Evolutionary conservation across 257 asterid genomes (phyloP), one percentile per base, ranked within the genome.

Genomic region (Forsythia suspensa): DNA sequence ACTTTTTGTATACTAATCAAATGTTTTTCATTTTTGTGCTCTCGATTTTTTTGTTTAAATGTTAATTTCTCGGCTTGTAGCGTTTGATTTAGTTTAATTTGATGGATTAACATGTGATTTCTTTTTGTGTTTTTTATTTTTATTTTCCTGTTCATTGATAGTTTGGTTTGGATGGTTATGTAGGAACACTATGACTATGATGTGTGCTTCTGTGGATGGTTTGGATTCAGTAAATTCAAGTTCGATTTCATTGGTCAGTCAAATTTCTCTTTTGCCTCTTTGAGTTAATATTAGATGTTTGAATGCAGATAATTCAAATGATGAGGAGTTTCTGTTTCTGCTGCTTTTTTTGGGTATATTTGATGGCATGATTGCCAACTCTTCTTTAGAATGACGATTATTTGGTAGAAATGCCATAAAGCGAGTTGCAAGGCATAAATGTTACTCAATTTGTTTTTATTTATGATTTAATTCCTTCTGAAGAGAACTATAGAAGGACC

Each of bases 141-240:
- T 21, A 21, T 63, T 21, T 63, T 63, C 34, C 2, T 8, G 39
- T 63, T 63, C 70, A 63, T 63, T 38, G 37, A 24, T 21, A 24
- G 70, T 63, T 16, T 81, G 80, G 65, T 51, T 80, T 77, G 63
- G 29, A 77, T 88, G 75, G 46, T 74, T 76, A 11, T 85, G 77
- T 80, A 91, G 98, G 93, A 82, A 71, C 85, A 71, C 86, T 68
- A 29, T 41, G 85, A 71, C 86, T 68, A 29, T 41, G 85, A 77
- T 84, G 79, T 78, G 91, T 76, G 78, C 95, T 70, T 89, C 97
- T 39, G 76, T 86, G 63, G 97, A 94, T 85, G 91, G 96, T 55
- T 89, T 89, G 74, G 89, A 87, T 46, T 86, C 97, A 38, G 29
- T 84, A 40, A 84, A 82, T 74, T 84, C 88, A 5, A 51, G 80